phyloP scores from a whole-genome alignment of 2,329 filamentous ascomycete genomes.

The Davidsoniella eucalypti region DNA sequence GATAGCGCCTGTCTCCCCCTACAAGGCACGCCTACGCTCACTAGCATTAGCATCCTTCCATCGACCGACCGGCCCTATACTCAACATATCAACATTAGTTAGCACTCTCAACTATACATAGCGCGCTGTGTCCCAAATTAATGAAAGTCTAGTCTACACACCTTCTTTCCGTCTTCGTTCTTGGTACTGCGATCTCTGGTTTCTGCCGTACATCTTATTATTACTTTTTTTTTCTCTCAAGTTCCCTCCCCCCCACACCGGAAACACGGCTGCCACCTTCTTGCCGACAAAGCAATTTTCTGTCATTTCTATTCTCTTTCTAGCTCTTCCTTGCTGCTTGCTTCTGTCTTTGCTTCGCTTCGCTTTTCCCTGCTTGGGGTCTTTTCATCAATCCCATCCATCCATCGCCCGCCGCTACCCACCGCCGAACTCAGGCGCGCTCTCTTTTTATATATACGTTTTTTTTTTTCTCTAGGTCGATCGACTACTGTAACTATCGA shows the following conservation, averaged over 20 bases:
- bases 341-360: slow-evolving; percentile 1
- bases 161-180: not conserved
- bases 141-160: no score
- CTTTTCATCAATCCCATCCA: not conserved
- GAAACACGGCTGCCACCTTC: not conserved
- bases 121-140: no score
- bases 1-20: no score
- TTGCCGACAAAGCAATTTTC: not conserved
- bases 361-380: slow-evolving; percentile 4
- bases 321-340: not conserved
- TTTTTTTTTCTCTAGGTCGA: not conserved
- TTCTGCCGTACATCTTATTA: not conserved
- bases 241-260: not conserved
- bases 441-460: not conserved
- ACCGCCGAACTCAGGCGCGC: not conserved
- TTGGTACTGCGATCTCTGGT: not conserved
- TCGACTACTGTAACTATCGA: no score
- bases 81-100: no score
- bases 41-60: no score
- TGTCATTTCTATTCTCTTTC: not conserved
- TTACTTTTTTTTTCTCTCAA: slow-evolving; percentile 1
- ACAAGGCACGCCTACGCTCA: no score
- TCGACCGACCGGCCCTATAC: no score
- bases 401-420: not conserved
- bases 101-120: no score